Conservation (phyloP, 768 basidiomycete genomes). For the Russula foetens region DNA sequence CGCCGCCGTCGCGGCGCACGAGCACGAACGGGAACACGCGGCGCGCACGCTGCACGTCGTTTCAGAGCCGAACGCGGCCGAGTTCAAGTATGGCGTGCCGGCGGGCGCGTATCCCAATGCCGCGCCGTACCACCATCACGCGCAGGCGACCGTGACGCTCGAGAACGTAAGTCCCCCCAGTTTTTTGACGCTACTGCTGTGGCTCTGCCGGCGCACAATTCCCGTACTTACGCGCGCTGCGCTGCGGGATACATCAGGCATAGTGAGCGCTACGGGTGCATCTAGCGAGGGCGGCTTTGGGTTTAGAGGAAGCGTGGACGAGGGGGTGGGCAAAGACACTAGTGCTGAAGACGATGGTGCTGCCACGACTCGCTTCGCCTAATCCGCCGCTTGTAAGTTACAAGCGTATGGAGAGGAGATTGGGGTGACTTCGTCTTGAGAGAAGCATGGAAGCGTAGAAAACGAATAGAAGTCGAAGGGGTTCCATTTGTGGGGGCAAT, state of each 20-base stretch:
- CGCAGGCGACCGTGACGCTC: constrained; percentile 17
- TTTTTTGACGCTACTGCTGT: constrained; percentile 41
- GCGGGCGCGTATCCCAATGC: constrained; percentile 46
- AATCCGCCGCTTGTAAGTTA: constrained; percentile 44
- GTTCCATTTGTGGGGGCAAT: too few species aligned
- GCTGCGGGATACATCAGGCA: constrained; percentile 35
- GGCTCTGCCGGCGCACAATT: constrained; percentile 33
- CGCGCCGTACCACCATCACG: constrained; percentile 34
- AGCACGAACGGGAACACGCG: constrained; percentile 54
- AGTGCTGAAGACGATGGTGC: too few species aligned
- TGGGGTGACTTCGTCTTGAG: constrained; percentile 40
- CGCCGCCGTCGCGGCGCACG: constrained; percentile 35
- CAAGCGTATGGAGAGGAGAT: constrained; percentile 35
- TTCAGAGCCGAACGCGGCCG: constrained; percentile 57
- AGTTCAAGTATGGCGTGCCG: constrained; percentile 60
- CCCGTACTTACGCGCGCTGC: constrained; percentile 36
- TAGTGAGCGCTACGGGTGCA: constrained; percentile 30
- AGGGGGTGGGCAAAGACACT: too few species aligned
- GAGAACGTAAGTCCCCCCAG: constrained; percentile 27
- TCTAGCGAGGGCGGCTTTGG: constrained; percentile 31
- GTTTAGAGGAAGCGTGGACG: too few species aligned
- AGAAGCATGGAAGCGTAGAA: constrained; percentile 36
- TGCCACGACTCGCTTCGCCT: constrained; percentile 31
- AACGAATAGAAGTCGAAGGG: too few species aligned
- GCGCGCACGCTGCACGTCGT: constrained; percentile 59